Percentiles rank a stretch among this genome's conserved stretches.
Evolutionary conservation across 192 early-diverging fungal genomes (phyloP).

Genomic region (Coemansia sp.): DNA sequence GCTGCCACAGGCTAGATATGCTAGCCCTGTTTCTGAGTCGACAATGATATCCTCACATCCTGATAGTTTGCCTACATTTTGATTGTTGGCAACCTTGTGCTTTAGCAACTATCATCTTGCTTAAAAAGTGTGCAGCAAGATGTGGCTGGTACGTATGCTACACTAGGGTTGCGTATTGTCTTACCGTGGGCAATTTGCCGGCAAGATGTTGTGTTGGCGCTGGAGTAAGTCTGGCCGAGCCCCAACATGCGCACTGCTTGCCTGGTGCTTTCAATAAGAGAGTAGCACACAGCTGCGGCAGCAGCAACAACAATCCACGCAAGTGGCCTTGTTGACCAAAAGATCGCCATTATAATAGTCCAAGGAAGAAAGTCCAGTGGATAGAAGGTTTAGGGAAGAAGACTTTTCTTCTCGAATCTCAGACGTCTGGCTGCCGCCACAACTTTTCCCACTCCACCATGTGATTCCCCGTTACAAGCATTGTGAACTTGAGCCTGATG

Average conservation of each 20-base stretch:
- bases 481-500: too few species aligned
- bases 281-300: neutral
- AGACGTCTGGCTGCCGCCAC: too few species aligned
- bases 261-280: neutral
- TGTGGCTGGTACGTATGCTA: neutral
- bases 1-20: slow-evolving; percentile 57
- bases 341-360: neutral
- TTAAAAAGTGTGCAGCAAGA: neutral
- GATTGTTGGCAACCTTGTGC: neutral
- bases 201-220: slow-evolving; percentile 41
- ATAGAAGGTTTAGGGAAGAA: neutral
- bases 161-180: too few species aligned
- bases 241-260: slow-evolving; percentile 17
- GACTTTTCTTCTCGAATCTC: too few species aligned
- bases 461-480: too few species aligned
- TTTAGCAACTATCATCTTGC: neutral
- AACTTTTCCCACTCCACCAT: too few species aligned
- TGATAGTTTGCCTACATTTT: slow-evolving; percentile 23
- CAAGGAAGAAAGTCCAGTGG: neutral
- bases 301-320: neutral
- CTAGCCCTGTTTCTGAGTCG: slow-evolving; percentile 55
- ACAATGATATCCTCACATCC: slow-evolving; percentile 61
- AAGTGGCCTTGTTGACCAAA: neutral
- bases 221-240: slow-evolving; percentile 18
- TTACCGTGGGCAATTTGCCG: slow-evolving; percentile 38